Conservation (phyloP, 495 filamentous ascomycete species). For the Parachaetomium inaequale region DNA sequence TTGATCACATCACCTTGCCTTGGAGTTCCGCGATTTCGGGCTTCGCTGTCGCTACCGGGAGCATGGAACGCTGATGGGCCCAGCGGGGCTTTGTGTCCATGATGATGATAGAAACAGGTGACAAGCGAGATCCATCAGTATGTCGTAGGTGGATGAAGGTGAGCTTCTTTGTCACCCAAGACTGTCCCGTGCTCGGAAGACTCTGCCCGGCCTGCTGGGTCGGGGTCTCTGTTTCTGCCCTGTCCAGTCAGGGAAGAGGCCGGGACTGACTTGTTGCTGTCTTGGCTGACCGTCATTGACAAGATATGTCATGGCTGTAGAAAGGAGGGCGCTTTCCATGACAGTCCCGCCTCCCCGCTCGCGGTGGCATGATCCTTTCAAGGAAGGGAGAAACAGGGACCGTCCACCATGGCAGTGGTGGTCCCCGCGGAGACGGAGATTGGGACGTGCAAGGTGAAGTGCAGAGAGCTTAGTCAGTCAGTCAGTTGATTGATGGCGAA, state of each 20-base stretch:
- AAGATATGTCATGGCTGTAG: neutral
- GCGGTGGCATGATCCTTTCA: neutral
- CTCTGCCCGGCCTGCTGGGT: neutral
- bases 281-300: neutral
- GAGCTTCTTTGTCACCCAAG: neutral
- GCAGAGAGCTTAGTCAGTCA: neutral
- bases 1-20: neutral
- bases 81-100: neutral
- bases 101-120: neutral
- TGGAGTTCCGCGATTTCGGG: neutral
- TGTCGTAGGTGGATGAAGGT: neutral
- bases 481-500: neutral
- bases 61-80: neutral
- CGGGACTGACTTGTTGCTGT: neutral
- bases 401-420: too few species aligned
- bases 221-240: neutral
- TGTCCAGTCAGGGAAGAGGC: neutral
- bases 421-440: neutral
- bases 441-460: neutral
- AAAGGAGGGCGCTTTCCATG: too few species aligned
- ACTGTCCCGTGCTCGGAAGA: neutral
- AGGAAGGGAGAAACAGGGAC: too few species aligned
- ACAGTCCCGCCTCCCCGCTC: neutral
- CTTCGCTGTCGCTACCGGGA: neutral
- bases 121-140: neutral